Evolutionary conservation across 2,329 filamentous ascomycete genomes (phyloP).

Genomic region (Atkinsonella texensis): DNA sequence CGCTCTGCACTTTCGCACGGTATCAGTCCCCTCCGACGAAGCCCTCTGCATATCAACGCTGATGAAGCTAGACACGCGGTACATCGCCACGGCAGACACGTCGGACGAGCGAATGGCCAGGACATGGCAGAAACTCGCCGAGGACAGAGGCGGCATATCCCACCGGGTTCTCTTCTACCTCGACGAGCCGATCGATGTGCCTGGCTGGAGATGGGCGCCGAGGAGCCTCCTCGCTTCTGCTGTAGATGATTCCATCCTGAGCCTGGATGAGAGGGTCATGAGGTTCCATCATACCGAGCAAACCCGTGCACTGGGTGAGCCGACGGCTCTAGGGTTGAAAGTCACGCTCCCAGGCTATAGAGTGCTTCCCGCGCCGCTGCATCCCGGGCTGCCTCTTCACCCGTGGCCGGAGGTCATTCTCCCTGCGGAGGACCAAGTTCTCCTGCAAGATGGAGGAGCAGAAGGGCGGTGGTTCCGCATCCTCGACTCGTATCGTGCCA

Average conservation of each 20-base stretch:
- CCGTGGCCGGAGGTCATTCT: slow-evolving; percentile 11
- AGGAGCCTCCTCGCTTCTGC: slow-evolving; percentile 11
- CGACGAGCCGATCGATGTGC: slow-evolving; percentile 11
- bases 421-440: slow-evolving; percentile 7
- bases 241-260: slow-evolving; percentile 9
- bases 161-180: slow-evolving; percentile 13
- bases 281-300: slow-evolving; percentile 5
- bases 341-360: slow-evolving; percentile 8
- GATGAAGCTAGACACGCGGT: slow-evolving; percentile 12
- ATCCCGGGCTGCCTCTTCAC: slow-evolving; percentile 6
- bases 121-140: slow-evolving; percentile 13
- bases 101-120: slow-evolving; percentile 12
- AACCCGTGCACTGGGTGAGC: slow-evolving; percentile 5
- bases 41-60: slow-evolving; percentile 19
- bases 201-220: slow-evolving; percentile 18
- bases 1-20: slow-evolving; percentile 15
- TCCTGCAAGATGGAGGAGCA: slow-evolving; percentile 7
- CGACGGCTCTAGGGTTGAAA: slow-evolving; percentile 10
- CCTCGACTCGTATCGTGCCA: slow-evolving; percentile 11
- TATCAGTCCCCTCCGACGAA: slow-evolving; percentile 18
- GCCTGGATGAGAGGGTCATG: slow-evolving; percentile 9
- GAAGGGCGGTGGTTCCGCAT: slow-evolving; percentile 10
- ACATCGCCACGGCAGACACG: slow-evolving; percentile 7
- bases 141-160: slow-evolving; percentile 10
- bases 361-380: slow-evolving; percentile 2